phyloP scores from a whole-genome alignment of 164 flowering plant genomes.

The Malania oleifera region DNA sequence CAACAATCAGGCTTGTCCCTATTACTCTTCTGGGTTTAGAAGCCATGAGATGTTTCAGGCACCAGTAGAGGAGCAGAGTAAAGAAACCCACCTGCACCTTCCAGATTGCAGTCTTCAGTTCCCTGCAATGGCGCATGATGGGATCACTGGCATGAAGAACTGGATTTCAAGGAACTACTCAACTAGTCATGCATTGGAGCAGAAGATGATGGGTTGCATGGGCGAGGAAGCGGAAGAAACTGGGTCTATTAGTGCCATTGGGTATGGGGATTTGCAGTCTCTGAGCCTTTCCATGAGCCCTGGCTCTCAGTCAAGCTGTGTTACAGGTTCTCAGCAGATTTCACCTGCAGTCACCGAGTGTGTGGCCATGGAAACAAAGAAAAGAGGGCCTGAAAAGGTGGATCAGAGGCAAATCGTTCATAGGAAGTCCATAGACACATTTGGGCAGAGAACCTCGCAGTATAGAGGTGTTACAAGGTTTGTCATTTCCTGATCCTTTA shows the following conservation, averaged over 20 bases:
- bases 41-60: constrained; percentile 27
- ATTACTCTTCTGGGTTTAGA: constrained; percentile 29
- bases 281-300: constrained; percentile 76
- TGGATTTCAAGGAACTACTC: constrained; percentile 28
- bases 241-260: constrained; percentile 26
- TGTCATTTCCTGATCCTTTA: constrained; percentile 4
- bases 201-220: constrained; percentile 26
- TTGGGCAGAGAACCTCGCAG: constrained; percentile 80
- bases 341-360: constrained; percentile 28
- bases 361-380: constrained; percentile 41
- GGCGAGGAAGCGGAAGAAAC: constrained; percentile 22
- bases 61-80: constrained; percentile 17
- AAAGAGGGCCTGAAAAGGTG: constrained; percentile 42
- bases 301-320: constrained; percentile 56
- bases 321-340: constrained; percentile 39
- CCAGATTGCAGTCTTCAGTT: constrained; percentile 22
- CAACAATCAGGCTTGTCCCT: constrained; percentile 25
- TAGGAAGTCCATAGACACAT: constrained; percentile 69
- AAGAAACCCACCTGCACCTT: constrained; percentile 19
- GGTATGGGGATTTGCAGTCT: constrained; percentile 45
- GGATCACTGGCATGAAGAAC: constrained; percentile 20
- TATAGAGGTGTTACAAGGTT: constrained; percentile 81
- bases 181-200: constrained; percentile 22
- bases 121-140: constrained; percentile 17
- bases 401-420: constrained; percentile 54